Conservation (phyloP, 1,284 basidiomycete species). For the Erythrobasidium hasegawianum region DNA sequence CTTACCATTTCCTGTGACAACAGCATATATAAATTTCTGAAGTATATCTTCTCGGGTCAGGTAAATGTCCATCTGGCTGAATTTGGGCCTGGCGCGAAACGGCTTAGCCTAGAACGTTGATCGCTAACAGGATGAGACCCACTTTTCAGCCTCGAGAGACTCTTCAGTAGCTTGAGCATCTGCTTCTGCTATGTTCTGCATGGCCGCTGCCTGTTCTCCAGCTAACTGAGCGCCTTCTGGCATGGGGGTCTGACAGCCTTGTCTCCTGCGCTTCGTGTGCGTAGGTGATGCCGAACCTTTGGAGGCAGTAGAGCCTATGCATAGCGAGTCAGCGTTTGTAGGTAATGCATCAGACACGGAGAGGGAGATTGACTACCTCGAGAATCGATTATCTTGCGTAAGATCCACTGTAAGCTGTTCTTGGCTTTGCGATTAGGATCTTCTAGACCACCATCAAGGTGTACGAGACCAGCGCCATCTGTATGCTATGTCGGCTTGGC, state of each 20-base stretch:
- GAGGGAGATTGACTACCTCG: conserved; percentile 35
- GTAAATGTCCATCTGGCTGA: conserved; percentile 42
- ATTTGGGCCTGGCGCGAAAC: not conserved
- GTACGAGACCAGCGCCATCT: conserved; percentile 45
- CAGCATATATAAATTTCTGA: conserved; percentile 47
- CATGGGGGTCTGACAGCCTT: not conserved
- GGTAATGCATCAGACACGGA: not conserved
- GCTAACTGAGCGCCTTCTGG: too few relatives aligned
- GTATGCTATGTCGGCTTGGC: not conserved
- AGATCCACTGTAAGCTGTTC: conserved; percentile 45
- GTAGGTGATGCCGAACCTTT: too few relatives aligned
- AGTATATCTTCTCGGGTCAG: conserved; percentile 43
- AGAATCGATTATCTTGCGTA: conserved; percentile 43
- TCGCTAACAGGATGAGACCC: too few relatives aligned
- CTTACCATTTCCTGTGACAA: conserved; percentile 46
- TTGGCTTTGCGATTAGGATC: conserved; percentile 44
- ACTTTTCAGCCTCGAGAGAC: too few relatives aligned
- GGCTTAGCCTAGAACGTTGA: too few relatives aligned
- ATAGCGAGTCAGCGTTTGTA: too few relatives aligned
- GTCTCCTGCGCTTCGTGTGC: too few relatives aligned
- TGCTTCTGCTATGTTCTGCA: too few relatives aligned
- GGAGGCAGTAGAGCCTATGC: too few relatives aligned
- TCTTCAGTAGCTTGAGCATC: too few relatives aligned
- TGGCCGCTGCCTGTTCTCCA: too few relatives aligned
- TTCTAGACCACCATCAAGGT: conserved; percentile 45